Percentiles rank a stretch among this genome's conserved stretches.
phyloP scores from a whole-genome alignment of 441 rosid genomes.

The Adansonia rubrostipa region DNA sequence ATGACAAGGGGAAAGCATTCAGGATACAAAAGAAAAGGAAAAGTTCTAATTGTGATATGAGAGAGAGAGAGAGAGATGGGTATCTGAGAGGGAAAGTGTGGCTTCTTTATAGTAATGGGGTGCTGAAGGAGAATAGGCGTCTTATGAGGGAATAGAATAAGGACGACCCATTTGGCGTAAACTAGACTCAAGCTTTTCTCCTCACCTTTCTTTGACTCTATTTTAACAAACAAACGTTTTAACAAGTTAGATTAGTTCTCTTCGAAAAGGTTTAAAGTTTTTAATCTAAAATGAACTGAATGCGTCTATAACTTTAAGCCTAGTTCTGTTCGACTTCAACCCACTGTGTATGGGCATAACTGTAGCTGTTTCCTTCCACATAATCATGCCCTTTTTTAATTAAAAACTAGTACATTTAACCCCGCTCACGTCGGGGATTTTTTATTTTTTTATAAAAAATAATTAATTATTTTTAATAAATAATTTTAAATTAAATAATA shows the following conservation, averaged over 20 bases:
- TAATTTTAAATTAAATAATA: too few relatives aligned
- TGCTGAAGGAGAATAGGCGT: background rate
- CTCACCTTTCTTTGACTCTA: too few relatives aligned
- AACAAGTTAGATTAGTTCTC: slow-evolving; percentile 23
- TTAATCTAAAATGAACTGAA: slow-evolving; percentile 34
- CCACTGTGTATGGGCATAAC: slow-evolving; percentile 30
- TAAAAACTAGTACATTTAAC: too few relatives aligned
- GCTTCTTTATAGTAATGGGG: slow-evolving; percentile 54
- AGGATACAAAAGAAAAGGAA: background rate
- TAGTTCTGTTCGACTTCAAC: slow-evolving; percentile 25
- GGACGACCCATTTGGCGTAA: slow-evolving; percentile 79
- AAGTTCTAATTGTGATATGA: background rate
- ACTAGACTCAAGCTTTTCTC: slow-evolving; percentile 60
- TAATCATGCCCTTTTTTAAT: too few relatives aligned
- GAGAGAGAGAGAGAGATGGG: slow-evolving; percentile 11
- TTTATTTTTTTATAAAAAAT: too few relatives aligned
- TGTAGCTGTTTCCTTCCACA: slow-evolving; percentile 24
- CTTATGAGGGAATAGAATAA: slow-evolving; percentile 35
- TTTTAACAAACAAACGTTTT: too few relatives aligned
- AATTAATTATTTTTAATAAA: too few relatives aligned
- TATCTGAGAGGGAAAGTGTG: slow-evolving; percentile 40
- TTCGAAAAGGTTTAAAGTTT: slow-evolving; percentile 25
- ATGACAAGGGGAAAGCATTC: background rate
- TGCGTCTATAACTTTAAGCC: slow-evolving; percentile 23
- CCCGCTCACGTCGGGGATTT: too few relatives aligned